phyloP scores from a whole-genome alignment of 2,329 filamentous ascomycete genomes.

The Immersiporthe knoxdaviesiana region DNA sequence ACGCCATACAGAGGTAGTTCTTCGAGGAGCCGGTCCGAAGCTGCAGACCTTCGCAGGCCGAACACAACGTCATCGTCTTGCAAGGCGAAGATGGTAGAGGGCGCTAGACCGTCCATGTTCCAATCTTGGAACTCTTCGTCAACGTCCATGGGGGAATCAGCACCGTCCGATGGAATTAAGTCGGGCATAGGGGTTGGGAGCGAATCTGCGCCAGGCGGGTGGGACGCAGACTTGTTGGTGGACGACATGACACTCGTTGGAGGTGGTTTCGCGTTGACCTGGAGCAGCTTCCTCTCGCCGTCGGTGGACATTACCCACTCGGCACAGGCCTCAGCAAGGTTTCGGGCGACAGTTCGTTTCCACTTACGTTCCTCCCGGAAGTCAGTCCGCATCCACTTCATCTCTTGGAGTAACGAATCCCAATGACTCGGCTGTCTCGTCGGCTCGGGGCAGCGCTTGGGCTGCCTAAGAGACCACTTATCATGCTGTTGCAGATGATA shows the following conservation, averaged over 20 bases:
- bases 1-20: constrained; percentile 81
- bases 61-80: constrained; percentile 82
- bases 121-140: constrained; percentile 43
- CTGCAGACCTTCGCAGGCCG: constrained; percentile 72
- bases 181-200: constrained; percentile 65
- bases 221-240: constrained; percentile 4
- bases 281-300: constrained; percentile 68
- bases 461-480: constrained; percentile 89
- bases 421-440: constrained; percentile 76
- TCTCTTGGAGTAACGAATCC: constrained; percentile 86
- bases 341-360: constrained; percentile 82
- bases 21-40: constrained; percentile 74
- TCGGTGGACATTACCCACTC: constrained; percentile 73
- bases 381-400: constrained; percentile 98
- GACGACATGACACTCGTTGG: constrained; percentile 34
- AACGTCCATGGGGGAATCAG: constrained; percentile 56
- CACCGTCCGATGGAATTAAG: constrained; percentile 65
- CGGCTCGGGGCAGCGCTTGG: constrained; percentile 83
- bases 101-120: constrained; percentile 57
- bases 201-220: constrained; percentile 35
- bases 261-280: constrained; percentile 63
- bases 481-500: constrained; percentile 90
- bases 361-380: constrained; percentile 93
- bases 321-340: constrained; percentile 79
- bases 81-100: constrained; percentile 82